Evolutionary conservation across 305 asterid species (phyloP).

Genomic region (Fraxinus velutina): DNA sequence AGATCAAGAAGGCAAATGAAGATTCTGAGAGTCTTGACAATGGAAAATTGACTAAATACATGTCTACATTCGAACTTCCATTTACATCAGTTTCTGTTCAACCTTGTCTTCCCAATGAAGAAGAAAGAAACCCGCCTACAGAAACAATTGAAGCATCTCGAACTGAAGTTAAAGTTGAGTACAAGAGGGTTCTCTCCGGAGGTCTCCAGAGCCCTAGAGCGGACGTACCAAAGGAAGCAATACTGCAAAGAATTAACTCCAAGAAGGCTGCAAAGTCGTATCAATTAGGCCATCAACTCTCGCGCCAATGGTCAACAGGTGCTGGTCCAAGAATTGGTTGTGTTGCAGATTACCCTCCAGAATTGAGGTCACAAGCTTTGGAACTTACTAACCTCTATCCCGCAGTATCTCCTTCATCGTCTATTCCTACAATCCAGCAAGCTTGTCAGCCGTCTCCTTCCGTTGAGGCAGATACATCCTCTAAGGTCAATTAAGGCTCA

Average conservation of each 20-base stretch:
- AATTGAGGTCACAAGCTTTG: constrained; percentile 59
- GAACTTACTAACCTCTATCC: constrained; percentile 57
- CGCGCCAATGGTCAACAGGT: constrained; percentile 58
- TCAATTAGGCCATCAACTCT: constrained; percentile 64
- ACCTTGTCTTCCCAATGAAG: constrained; percentile 29
- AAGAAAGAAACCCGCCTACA: constrained; percentile 12
- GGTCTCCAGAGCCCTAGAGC: constrained; percentile 69
- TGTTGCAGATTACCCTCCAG: constrained; percentile 59
- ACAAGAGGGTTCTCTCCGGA: constrained; percentile 67
- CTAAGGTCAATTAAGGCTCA: background rate
- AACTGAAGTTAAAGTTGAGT: constrained; percentile 23
- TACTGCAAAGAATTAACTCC: constrained; percentile 67
- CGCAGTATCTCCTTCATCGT: constrained; percentile 17
- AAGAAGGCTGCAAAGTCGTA: constrained; percentile 63
- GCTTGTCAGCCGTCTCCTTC: constrained; percentile 1
- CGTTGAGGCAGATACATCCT: background rate
- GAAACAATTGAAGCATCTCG: constrained; percentile 29
- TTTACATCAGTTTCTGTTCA: constrained; percentile 30
- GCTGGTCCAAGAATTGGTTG: constrained; percentile 59
- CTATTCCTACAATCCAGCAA: constrained; percentile 26
- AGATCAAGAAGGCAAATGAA: constrained; percentile 45
- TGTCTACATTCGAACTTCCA: constrained; percentile 24
- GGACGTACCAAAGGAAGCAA: constrained; percentile 50
- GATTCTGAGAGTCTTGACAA: constrained; percentile 43
- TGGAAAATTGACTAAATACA: constrained; percentile 22